Base-by-base conservation (phyloP, 169 alveolate species). In the Theileria parva region DNA sequence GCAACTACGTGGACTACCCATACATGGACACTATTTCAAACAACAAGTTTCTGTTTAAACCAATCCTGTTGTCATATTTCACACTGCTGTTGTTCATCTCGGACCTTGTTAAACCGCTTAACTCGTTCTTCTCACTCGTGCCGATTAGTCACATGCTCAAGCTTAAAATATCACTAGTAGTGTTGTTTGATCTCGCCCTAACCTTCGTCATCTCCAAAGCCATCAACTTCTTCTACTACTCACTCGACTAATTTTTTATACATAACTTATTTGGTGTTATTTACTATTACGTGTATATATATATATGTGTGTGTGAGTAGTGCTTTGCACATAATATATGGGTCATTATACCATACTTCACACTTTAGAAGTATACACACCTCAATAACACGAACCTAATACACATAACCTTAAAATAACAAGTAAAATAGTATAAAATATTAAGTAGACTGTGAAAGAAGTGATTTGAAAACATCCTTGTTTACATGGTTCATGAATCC, bases 1-100 rank as follows among this genome's bases (percentile, higher is more conserved):
- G 95, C 65, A 95, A 95, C 89, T 93, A 94, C 81, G 93, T 88
- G 65, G 97, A 96, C n/a, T 86, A 93, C 48, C 97, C 97, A 11
- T 95, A 90, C 64, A 90, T 93, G 91, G 79, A 66, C 55, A 94
- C 97, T 1, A 64, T 93, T 65, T 71, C 70, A 48, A 88, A 91
- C 28, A 92, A 93, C 81, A 86, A 84, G 76, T 71, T 70, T 37
- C 75, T 93, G 48, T 75, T 60, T 30, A 66, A 68, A 37, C 71
- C 86, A 15, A 72, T 91, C 15, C 59, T 59, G 9, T 34, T 34
- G 12, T 80, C 90, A 7, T 61, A 76, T 25, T 15, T 37, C 34
- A 68, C 88, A 37, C 19, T 89, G 57, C 32, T 69, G 32, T 50
- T 72, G 28, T 61, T 89, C 64, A 76, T 84, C 50, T 65, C 81